phyloP scores from a whole-genome alignment of 306 rosid genomes.

The Carpinus fangiana region DNA sequence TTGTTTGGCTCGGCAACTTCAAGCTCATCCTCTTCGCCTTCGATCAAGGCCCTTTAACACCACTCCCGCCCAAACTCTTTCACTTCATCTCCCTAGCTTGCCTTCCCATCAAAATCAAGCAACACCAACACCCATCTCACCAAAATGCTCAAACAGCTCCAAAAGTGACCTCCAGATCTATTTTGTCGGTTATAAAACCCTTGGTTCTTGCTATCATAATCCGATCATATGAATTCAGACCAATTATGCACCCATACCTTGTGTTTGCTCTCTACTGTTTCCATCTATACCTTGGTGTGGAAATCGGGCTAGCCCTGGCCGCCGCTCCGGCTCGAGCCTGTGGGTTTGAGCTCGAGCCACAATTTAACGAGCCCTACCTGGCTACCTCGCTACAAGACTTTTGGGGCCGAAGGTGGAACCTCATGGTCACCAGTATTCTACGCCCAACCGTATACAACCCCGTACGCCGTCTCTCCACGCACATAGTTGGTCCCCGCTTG shows the following conservation, averaged over 20 bases:
- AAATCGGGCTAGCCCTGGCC: constrained; percentile 39
- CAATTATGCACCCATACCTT: constrained; percentile 28
- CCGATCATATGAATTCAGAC: constrained; percentile 30
- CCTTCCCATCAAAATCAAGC: constrained; percentile 58
- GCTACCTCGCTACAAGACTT: constrained; percentile 75
- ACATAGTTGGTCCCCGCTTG: constrained; percentile 18
- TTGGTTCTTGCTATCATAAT: constrained; percentile 35
- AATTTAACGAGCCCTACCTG: constrained; percentile 61
- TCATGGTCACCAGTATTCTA: constrained; percentile 56
- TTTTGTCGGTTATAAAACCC: constrained; percentile 27
- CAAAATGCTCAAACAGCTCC: not conserved
- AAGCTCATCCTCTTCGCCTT: constrained; percentile 52
- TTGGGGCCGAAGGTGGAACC: constrained; percentile 90
- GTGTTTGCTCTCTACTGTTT: constrained; percentile 40
- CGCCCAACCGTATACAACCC: constrained; percentile 54
- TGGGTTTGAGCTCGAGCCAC: constrained; percentile 42
- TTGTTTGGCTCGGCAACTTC: constrained; percentile 46
- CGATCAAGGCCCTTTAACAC: constrained; percentile 52
- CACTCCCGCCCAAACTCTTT: constrained; percentile 34
- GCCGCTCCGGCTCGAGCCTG: constrained; percentile 41
- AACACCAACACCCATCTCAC: constrained; percentile 24
- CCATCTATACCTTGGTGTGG: constrained; percentile 57
- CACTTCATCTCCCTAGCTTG: constrained; percentile 60
- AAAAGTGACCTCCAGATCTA: not conserved
- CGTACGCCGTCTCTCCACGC: not conserved